phyloP scores from a whole-genome alignment of 176 grass and related monocot genomes.

The Oryza glumipatula region DNA sequence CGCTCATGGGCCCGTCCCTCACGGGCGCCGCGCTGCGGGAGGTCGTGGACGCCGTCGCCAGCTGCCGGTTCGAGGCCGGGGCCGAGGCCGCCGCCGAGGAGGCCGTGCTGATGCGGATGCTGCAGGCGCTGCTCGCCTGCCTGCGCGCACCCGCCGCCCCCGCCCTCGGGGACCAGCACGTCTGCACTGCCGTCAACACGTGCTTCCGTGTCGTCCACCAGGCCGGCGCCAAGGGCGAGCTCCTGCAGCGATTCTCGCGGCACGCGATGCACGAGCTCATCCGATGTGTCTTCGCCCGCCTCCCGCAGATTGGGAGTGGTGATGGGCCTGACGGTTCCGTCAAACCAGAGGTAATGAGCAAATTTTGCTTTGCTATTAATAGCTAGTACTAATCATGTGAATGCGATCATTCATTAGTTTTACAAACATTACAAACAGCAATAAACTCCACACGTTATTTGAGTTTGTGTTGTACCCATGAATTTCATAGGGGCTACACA shows the following conservation, averaged over 20 bases:
- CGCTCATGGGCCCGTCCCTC: constrained; percentile 46
- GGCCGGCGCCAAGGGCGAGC: constrained; percentile 66
- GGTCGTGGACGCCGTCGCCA: constrained; percentile 78
- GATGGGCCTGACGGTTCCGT: constrained; percentile 22
- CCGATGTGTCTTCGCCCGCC: constrained; percentile 57
- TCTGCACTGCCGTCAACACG: constrained; percentile 86
- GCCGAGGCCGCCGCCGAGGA: constrained; percentile 71
- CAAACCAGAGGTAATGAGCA: constrained; percentile 71
- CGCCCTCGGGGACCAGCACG: constrained; percentile 81
- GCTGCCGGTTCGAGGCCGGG: constrained; percentile 80
- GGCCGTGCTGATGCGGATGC: constrained; percentile 82
- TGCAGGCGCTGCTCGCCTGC: constrained; percentile 82
- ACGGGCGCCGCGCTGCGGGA: constrained; percentile 62
- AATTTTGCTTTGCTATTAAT: constrained; percentile 23
- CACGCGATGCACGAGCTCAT: constrained; percentile 85
- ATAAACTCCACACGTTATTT: background rate
- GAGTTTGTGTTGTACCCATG: background rate
- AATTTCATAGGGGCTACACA: background rate
- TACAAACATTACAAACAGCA: constrained; percentile 7
- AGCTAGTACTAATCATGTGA: constrained; percentile 17
- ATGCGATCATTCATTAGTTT: constrained; percentile 24
- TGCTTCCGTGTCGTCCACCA: constrained; percentile 96
- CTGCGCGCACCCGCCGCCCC: constrained; percentile 59
- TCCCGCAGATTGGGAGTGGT: constrained; percentile 50
- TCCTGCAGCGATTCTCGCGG: constrained; percentile 85